A percentile compares a stretch with the other conserved stretches of the same genome.
phyloP scores from a whole-genome alignment of 257 asterid species.

The Nemophila menziesii region DNA sequence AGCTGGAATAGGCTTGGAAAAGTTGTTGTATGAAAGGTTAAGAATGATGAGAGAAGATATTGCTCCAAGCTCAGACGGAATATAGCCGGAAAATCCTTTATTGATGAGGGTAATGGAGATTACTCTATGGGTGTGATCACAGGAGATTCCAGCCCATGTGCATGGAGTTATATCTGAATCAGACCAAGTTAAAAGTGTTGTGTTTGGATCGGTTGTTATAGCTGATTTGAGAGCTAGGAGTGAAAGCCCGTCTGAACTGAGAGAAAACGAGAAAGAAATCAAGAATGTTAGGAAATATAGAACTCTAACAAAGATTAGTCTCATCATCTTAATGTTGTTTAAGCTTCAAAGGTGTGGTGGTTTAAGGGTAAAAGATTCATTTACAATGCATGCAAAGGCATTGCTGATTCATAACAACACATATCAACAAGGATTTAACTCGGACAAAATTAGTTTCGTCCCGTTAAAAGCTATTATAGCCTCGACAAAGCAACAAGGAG shows the following conservation, averaged over 20 bases:
- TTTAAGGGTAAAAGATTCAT: not conserved
- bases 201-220: slow-evolving; percentile 49
- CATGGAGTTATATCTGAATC: slow-evolving; percentile 68
- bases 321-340: no score
- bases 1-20: slow-evolving; percentile 27
- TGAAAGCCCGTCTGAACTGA: slow-evolving; percentile 72
- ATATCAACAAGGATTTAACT: no score
- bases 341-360: slow-evolving; percentile 30
- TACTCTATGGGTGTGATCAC: slow-evolving; percentile 48
- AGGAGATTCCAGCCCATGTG: slow-evolving; percentile 67
- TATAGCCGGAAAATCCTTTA: slow-evolving; percentile 69
- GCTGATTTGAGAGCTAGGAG: slow-evolving; percentile 85
- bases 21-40: slow-evolving; percentile 28
- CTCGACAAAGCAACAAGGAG: slow-evolving; percentile 36
- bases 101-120: slow-evolving; percentile 45
- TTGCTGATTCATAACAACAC: no score
- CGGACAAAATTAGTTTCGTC: no score
- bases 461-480: no score
- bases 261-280: slow-evolving; percentile 27
- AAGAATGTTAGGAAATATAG: slow-evolving; percentile 29
- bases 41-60: slow-evolving; percentile 39
- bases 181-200: slow-evolving; percentile 58
- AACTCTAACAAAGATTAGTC: slow-evolving; percentile 12
- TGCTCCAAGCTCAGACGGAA: slow-evolving; percentile 83
- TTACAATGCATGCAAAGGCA: not conserved